These are phyloP conservation scores for Hypoxylon fragiforme DNA, from an alignment of 495 filamentous ascomycete genomes.

Conservation along the genomic window DNA sequence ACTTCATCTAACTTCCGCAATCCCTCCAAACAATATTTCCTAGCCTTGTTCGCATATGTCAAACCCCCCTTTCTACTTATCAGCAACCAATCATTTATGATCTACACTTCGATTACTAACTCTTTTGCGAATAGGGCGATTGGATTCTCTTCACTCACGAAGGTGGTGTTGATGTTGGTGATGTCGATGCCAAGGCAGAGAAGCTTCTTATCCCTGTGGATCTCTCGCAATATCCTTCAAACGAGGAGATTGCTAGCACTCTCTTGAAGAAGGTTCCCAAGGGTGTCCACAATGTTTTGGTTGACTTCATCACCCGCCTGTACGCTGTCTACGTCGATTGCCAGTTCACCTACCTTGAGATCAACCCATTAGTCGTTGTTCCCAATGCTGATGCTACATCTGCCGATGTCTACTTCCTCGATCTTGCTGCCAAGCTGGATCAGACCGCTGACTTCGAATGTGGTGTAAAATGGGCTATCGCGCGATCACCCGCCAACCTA, in stretches of 20 bases:
- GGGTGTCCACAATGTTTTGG: constrained; percentile 94
- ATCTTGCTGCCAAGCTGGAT: constrained; percentile 97
- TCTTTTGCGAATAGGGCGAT: constrained; percentile 71
- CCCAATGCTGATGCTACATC: constrained; percentile 90
- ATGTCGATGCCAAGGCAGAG: constrained; percentile 98
- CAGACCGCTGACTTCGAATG: constrained; percentile 99
- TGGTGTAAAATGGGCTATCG: constrained; percentile 97
- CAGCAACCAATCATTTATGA: constrained; percentile 14
- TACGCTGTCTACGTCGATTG: constrained; percentile 90
- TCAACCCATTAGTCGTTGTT: constrained; percentile 98
- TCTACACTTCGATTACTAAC: constrained; percentile 40
- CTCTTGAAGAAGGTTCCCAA: constrained; percentile 91
- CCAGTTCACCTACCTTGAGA: constrained; percentile 99
- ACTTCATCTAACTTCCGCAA: constrained; percentile 34
- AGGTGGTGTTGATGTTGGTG: constrained; percentile 98
- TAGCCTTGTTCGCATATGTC: constrained; percentile 21
- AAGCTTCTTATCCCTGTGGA: constrained; percentile 98
- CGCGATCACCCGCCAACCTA: constrained; percentile 82
- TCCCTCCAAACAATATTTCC: constrained; percentile 15
- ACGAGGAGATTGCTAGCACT: constrained; percentile 82
- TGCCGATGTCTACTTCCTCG: constrained; percentile 95
- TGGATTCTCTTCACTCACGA: constrained; percentile 99
- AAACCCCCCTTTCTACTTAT: constrained; percentile 3
- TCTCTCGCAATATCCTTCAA: constrained; percentile 91
- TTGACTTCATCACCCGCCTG: constrained; percentile 89